A percentile compares a stretch with the other conserved stretches of the same genome.
These are phyloP conservation scores for Cymbidium sinense DNA, from an alignment of 106 monocot species.

Conservation along the genomic window DNA sequence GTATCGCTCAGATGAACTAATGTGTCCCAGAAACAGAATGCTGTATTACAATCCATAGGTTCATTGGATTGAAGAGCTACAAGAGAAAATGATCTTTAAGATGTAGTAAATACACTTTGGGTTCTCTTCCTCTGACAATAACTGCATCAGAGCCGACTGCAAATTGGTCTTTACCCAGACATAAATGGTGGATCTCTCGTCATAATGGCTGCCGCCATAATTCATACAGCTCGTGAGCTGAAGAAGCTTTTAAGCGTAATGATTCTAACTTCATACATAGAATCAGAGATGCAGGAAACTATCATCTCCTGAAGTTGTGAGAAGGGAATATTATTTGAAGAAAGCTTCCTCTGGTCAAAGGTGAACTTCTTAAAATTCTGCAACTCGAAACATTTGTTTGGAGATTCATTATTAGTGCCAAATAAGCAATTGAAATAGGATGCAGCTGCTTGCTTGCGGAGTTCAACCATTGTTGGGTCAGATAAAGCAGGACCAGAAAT, in stretches of 20 bases:
- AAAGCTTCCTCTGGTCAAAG: conserved; percentile 13
- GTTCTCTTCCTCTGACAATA: conserved; percentile 51
- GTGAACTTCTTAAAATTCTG: background rate
- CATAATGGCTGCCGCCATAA: background rate
- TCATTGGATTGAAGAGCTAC: conserved; percentile 35
- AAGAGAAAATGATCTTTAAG: conserved; percentile 72
- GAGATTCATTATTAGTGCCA: conserved; percentile 17
- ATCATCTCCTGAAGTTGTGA: conserved; percentile 48
- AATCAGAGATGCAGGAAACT: conserved; percentile 50
- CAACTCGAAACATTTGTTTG: conserved; percentile 17
- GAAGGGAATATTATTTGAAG: conserved; percentile 12
- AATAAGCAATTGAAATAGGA: conserved; percentile 77
- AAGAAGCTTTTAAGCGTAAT: conserved; percentile 62
- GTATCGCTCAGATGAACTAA: conserved; percentile 46
- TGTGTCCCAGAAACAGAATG: conserved; percentile 72
- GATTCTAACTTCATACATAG: conserved; percentile 73
- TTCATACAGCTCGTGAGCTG: conserved; percentile 32
- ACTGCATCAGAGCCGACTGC: conserved; percentile 34
- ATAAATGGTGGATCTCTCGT: conserved; percentile 11
- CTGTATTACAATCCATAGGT: conserved; percentile 23
- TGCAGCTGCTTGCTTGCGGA: conserved; percentile 56
- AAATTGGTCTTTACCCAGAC: conserved; percentile 53
- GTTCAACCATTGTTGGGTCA: conserved; percentile 84
- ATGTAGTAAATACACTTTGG: conserved; percentile 84
- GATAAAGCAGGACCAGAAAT: conserved; percentile 19